Base-by-base conservation (phyloP, 495 filamentous ascomycete species). In the Gamarada debralockiae region DNA sequence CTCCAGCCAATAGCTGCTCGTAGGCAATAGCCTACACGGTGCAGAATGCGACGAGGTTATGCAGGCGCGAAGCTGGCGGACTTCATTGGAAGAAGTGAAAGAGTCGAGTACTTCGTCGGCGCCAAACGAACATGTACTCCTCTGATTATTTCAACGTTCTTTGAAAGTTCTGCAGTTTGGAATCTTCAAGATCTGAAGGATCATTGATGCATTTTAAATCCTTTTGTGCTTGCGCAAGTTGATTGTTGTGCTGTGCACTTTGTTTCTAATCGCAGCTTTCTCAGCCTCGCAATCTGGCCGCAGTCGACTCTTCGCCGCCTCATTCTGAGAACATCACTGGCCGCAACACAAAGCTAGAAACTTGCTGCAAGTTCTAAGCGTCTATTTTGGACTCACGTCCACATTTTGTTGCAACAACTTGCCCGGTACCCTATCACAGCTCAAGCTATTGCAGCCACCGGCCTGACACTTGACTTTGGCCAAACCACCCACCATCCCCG, bases 351-450 rank as follows among this genome's bases (percentile, higher is more conserved):
- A 25, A 22, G 17, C 24, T n/a, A 40, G 37, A 40, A n/a, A 14
- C 37, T 18, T 14, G 6, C 37, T 37, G 21, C 31, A 25, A 48
- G 24, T 36, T n/a, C 55, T 27, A 25, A 40, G 56, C 56, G 56
- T 59, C 56, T 59, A 59, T 55, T 55, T 59, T 59, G 18, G 56
- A 54, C 57, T 46, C 50, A 20, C 37, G 5, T n/a, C 18, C 12
- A 46, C 24, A 22, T 34, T 55, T 45, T 48, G 40, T 40, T 44
- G 39, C 55, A 39, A 21, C 24, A 25, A 36, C 44, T n/a, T 17
- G 25, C 31, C 39, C 25, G 31, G 33, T 25, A 31, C 6, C 59
- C 52, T 58, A 53, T 56, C 55, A 62, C 23, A 49, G 25, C 23
- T 10, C 24, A 14, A 23, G 17, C 9, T 23, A 14, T 48, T 40